These are phyloP conservation scores for Odontarrhena argentea DNA, from an alignment of 345 rosid genomes.

Conservation along the genomic window DNA sequence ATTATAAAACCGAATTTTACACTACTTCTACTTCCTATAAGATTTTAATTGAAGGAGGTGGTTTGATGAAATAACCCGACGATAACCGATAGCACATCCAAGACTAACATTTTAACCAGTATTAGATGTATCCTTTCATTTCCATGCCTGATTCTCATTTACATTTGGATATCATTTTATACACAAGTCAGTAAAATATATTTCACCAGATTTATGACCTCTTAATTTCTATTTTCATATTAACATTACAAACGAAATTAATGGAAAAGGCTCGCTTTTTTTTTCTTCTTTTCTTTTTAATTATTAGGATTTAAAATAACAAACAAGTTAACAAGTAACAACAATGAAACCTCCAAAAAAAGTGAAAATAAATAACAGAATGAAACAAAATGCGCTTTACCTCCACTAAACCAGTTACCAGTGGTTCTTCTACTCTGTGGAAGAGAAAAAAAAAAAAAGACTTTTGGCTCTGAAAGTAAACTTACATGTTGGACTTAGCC, in stretches of 20 bases:
- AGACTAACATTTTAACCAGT: too few relatives aligned
- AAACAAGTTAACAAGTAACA: conserved; percentile 31
- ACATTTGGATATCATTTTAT: too few relatives aligned
- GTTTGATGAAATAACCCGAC: too few relatives aligned
- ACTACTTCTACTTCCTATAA: too few relatives aligned
- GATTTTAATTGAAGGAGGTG: too few relatives aligned
- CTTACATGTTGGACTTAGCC: conserved; percentile 9
- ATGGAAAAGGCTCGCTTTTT: conserved; percentile 2
- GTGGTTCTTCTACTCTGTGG: conserved; percentile 29
- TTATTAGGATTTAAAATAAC: conserved; percentile 30
- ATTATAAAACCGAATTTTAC: too few relatives aligned
- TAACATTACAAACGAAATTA: conserved; percentile 30
- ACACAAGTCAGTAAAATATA: too few relatives aligned
- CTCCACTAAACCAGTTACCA: conserved; percentile 15
- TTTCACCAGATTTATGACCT: too few relatives aligned
- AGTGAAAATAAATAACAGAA: conserved; percentile 4
- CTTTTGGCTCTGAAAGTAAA: conserved; percentile 24
- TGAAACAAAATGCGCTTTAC: conserved; percentile 37
- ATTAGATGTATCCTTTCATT: too few relatives aligned
- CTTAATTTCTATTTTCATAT: background rate
- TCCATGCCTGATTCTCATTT: too few relatives aligned
- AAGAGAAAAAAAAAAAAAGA: conserved; percentile 8
- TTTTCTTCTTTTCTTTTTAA: background rate
- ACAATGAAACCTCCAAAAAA: conserved; percentile 26
- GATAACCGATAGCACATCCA: too few relatives aligned